Evolutionary conservation across 1,284 basidiomycete genomes (phyloP).

Genomic region (Pseudozyma hubeiensis): DNA sequence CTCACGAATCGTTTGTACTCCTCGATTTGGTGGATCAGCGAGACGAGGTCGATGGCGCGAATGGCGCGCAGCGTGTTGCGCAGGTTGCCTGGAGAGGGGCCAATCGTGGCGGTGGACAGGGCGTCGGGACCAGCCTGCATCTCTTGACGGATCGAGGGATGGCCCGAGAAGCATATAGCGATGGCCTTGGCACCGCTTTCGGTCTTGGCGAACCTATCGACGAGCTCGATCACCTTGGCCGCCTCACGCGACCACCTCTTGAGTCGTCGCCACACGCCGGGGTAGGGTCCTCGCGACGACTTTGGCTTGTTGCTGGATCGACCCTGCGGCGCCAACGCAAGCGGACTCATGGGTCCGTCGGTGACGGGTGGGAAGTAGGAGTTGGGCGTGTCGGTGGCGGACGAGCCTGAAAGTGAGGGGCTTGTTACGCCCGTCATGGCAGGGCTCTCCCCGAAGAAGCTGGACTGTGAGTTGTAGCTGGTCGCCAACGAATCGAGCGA

Average conservation of each 20-base stretch:
- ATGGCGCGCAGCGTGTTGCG: slow-evolving; percentile 54
- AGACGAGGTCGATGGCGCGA: slow-evolving; percentile 57
- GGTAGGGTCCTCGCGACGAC: slow-evolving; percentile 55
- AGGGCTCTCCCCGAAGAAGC: slow-evolving; percentile 45
- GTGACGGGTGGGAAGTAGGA: slow-evolving; percentile 41
- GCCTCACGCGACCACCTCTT: slow-evolving; percentile 67
- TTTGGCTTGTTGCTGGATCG: slow-evolving; percentile 12
- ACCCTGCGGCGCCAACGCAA: slow-evolving; percentile 40
- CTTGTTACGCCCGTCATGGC: slow-evolving; percentile 30
- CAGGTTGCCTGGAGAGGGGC: slow-evolving; percentile 45
- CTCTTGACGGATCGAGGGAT: slow-evolving; percentile 38
- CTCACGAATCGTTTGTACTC: slow-evolving; percentile 62
- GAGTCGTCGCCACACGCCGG: slow-evolving; percentile 65
- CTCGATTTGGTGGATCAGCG: slow-evolving; percentile 53
- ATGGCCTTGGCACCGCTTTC: slow-evolving; percentile 57
- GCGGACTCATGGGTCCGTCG: slow-evolving; percentile 44
- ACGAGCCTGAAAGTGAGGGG: slow-evolving; percentile 26
- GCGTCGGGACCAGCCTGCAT: slow-evolving; percentile 20
- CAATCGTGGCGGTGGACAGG: slow-evolving; percentile 36
- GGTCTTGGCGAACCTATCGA: slow-evolving; percentile 55
- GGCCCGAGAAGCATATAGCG: slow-evolving; percentile 46
- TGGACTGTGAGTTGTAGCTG: slow-evolving; percentile 62
- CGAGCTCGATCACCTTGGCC: slow-evolving; percentile 62
- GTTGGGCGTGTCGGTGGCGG: slow-evolving; percentile 38
- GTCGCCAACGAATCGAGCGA: slow-evolving; percentile 67